Evolutionary conservation across 169 alveolate genomes (phyloP), one percentile per base, ranked within the genome.

Genomic region (Plasmodium sp.): DNA sequence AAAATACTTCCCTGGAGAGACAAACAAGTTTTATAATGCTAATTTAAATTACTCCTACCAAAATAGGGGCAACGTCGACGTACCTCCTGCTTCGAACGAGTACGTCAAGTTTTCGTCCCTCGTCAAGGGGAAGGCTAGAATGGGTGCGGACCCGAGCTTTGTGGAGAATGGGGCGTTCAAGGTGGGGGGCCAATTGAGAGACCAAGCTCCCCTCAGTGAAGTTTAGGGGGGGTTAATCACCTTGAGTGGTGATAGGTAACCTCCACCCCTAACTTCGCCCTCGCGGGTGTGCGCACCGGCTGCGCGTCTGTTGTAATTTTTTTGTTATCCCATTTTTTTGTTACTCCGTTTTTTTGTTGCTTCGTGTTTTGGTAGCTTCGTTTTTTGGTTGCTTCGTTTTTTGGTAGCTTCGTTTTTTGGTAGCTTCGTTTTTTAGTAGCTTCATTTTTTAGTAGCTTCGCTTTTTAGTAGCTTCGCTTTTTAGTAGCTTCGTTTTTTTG

Each of bases 71-170:
- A 27, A 58, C 43, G 43, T 41, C 18, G 67, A 84, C 45, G 34
- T 43, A 48, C 33, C 56, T 34, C 72, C 41, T 41, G 41, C 10
- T 73, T 45, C 27, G 36, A 73, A 84, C 31, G 93, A 85, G 27
- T 41, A 82, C 39, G 62, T 48, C 33, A 85, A 85, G 10, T 85
- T 73, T 18, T 67, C 84, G 14, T 72, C 84, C 43, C 71, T 84
- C 16, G 79, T 72, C 10, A 80, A 43, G 27, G 27, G 45, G 36
- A 80, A 84, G 79, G 72, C 73, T 43, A 22, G 79, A 84, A 41
- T 34, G 45, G 72, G 3, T 80, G 56, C 72, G 31, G 22, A 72
- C 10, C 45, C 31, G 1, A 67, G 75, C 51, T 73, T 84, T 84
- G 54, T 84, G 79, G 83, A 71, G 18, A 72, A 72, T 18, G 54